Evolutionary conservation across 1,284 basidiomycete species (phyloP).

Genomic region (Apiotrichum sp.): DNA sequence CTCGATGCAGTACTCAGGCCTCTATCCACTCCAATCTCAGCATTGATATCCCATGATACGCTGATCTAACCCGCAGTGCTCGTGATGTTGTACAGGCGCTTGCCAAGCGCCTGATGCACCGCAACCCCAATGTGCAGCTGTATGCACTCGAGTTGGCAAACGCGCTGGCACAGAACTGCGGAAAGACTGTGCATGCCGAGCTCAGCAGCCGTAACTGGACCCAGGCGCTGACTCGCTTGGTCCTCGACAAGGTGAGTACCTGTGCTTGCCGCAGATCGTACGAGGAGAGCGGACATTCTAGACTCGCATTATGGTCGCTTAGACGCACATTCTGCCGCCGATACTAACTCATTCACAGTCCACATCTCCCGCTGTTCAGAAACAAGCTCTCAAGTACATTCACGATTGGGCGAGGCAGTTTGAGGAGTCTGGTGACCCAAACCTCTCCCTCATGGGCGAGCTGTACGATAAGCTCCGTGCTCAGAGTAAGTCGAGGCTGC

Average conservation of each 20-base stretch:
- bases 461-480: slow-evolving; percentile 73
- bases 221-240: slow-evolving; percentile 72
- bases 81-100: slow-evolving; percentile 77
- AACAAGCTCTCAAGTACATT: slow-evolving; percentile 65
- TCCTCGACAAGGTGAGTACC: slow-evolving; percentile 72
- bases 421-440: slow-evolving; percentile 58
- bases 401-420: slow-evolving; percentile 83
- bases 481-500: slow-evolving; percentile 58
- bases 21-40: not conserved
- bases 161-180: slow-evolving; percentile 86
- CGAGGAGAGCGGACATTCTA: no score
- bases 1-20: no score
- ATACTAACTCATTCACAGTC: slow-evolving; percentile 52
- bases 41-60: not conserved
- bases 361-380: slow-evolving; percentile 72
- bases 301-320: no score
- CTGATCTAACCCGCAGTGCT: slow-evolving; percentile 54
- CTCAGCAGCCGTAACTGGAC: slow-evolving; percentile 87
- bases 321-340: no score
- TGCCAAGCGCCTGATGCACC: slow-evolving; percentile 84
- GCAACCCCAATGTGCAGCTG: slow-evolving; percentile 93
- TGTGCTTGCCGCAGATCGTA: no score
- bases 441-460: slow-evolving; percentile 85
- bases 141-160: slow-evolving; percentile 82
- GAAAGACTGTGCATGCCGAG: slow-evolving; percentile 73